Conservation (phyloP, 208 protist species). For the Crithidia bombi region DNA sequence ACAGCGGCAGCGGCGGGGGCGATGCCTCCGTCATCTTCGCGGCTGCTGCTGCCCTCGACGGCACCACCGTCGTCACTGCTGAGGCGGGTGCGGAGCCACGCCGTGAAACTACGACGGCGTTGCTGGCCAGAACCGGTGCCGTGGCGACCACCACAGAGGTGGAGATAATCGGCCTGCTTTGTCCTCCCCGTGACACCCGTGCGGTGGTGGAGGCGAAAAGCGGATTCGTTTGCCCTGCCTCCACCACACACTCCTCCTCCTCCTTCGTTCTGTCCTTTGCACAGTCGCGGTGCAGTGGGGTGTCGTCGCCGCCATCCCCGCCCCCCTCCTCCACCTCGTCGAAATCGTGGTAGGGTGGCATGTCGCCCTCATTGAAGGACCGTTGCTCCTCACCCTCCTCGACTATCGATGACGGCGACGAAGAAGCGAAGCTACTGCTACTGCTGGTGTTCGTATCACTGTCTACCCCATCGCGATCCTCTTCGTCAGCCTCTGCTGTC, state of each 20-base stretch:
- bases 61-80: background rate
- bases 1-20: slow-evolving; percentile 22
- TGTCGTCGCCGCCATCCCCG: background rate
- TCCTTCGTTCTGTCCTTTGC: background rate
- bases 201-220: background rate
- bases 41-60: background rate
- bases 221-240: background rate
- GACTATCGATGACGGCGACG: slow-evolving; percentile 13
- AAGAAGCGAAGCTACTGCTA: slow-evolving; percentile 18
- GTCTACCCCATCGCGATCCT: slow-evolving; percentile 11
- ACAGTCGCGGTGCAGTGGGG: background rate
- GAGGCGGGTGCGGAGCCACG: background rate
- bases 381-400: slow-evolving; percentile 20
- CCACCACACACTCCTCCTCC: no score
- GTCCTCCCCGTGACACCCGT: background rate
- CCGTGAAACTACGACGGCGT: slow-evolving; percentile 22
- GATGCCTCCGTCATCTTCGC: slow-evolving; percentile 1
- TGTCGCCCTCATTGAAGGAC: background rate
- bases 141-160: background rate
- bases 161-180: slow-evolving; percentile 7
- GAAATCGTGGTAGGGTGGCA: background rate
- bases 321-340: background rate
- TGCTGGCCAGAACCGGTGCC: slow-evolving; percentile 20
- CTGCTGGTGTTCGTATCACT: slow-evolving; percentile 13
- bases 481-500: background rate